These are phyloP conservation scores for Apiotrichum sp. DNA, from an alignment of 1,284 basidiomycete genomes.

Conservation along the genomic window DNA sequence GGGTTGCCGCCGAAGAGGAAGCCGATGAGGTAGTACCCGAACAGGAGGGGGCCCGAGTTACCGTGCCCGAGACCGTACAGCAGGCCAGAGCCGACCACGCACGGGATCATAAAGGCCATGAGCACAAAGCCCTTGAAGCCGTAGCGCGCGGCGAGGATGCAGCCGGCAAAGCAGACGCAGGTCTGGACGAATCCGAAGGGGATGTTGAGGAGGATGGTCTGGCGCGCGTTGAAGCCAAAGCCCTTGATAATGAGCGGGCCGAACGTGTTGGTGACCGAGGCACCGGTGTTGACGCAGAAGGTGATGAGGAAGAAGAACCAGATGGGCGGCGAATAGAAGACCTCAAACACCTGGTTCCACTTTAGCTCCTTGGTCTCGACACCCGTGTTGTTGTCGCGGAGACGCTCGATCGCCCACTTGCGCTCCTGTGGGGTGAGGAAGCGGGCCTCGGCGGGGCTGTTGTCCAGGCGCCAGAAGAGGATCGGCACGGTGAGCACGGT, in stretches of 20 bases:
- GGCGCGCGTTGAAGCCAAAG: slow-evolving; percentile 31
- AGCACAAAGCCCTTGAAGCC: slow-evolving; percentile 28
- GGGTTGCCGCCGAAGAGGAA: slow-evolving; percentile 39
- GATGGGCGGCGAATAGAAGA: slow-evolving; percentile 31
- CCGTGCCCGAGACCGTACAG: slow-evolving; percentile 29
- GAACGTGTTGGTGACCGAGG: slow-evolving; percentile 31
- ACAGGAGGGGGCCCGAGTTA: slow-evolving; percentile 11
- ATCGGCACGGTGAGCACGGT: slow-evolving; percentile 42
- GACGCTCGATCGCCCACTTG: slow-evolving; percentile 40
- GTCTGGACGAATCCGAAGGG: slow-evolving; percentile 35
- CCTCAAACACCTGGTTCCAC: slow-evolving; percentile 36
- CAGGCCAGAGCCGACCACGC: slow-evolving; percentile 30
- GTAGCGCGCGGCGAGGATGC: slow-evolving; percentile 22
- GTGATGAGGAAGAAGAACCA: slow-evolving; percentile 29
- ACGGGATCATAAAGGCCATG: slow-evolving; percentile 28
- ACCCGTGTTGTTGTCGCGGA: slow-evolving; percentile 43
- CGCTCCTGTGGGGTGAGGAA: slow-evolving; percentile 35
- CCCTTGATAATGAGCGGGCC: slow-evolving; percentile 42
- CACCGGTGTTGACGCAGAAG: slow-evolving; percentile 28
- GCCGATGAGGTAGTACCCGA: slow-evolving; percentile 22
- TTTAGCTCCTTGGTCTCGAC: slow-evolving; percentile 33
- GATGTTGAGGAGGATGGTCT: slow-evolving; percentile 39
- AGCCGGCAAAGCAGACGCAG: slow-evolving; percentile 13
- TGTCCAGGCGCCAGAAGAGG: slow-evolving; percentile 33
- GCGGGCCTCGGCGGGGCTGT: slow-evolving; percentile 34